A percentile compares a stretch with the other conserved stretches of the same genome.
These are phyloP conservation scores for Globisporangium canariense DNA, from an alignment of 352 stramenopile genomes.

Conservation along the genomic window DNA sequence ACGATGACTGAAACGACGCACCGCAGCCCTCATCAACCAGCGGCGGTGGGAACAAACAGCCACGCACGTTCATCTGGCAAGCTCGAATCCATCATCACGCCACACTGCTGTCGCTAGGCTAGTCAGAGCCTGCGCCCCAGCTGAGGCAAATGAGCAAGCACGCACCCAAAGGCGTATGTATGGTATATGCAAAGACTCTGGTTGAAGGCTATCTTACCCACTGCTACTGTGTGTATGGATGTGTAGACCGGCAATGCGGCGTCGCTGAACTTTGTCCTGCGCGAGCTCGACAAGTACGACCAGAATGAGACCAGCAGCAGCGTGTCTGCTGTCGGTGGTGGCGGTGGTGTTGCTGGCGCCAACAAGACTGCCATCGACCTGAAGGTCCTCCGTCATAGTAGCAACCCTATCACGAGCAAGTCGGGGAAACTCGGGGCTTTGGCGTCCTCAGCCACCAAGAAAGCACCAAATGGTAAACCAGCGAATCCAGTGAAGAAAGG, in stretches of 20 bases:
- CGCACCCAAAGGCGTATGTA: conserved; percentile 39
- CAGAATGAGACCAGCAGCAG: conserved; percentile 20
- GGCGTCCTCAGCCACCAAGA: not conserved
- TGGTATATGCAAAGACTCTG: not conserved
- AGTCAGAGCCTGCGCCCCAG: not conserved
- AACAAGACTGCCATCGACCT: not conserved
- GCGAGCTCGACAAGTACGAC: conserved; percentile 62
- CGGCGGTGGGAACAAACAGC: not conserved
- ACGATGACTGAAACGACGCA: conserved; percentile 17
- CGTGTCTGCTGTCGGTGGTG: not conserved
- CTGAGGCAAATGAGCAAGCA: conserved; percentile 46
- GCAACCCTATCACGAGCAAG: conserved; percentile 1
- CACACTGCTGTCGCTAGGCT: not conserved
- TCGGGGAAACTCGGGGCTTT: not conserved
- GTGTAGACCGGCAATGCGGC: conserved; percentile 23
- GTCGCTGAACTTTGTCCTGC: conserved; percentile 59
- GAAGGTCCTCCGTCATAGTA: conserved; percentile 8
- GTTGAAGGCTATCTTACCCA: not conserved
- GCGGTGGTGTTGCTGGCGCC: conserved; percentile 8
- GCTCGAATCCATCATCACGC: not conserved
- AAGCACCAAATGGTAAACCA: not conserved
- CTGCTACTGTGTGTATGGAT: conserved; percentile 5
- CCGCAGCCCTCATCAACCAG: not conserved
- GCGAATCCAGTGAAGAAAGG: conserved; percentile 16
- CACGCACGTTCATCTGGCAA: not conserved